A percentile compares a stretch with the other conserved stretches of the same genome.
Evolutionary conservation across 257 asterid genomes (phyloP).

Genomic region (Gentiana macrophylla): DNA sequence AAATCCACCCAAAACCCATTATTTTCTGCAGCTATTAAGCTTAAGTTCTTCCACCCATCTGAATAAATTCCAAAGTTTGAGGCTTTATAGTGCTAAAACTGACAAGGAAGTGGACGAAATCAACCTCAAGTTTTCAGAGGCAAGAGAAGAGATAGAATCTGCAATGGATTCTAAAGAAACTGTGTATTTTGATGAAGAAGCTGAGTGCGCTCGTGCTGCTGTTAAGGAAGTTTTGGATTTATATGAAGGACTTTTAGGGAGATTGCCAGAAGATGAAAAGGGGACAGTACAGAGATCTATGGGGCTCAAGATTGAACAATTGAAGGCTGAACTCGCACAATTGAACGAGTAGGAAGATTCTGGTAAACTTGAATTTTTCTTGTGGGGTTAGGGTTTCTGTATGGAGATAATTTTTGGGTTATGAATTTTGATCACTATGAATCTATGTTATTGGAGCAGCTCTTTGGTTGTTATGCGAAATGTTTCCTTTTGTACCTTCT

Average conservation of each 20-base stretch:
- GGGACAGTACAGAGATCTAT: slow-evolving; percentile 69
- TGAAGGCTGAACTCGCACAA: slow-evolving; percentile 86
- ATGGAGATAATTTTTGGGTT: no score
- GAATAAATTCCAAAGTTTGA: slow-evolving; percentile 15
- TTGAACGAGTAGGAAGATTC: slow-evolving; percentile 61
- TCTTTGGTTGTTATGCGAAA: no score
- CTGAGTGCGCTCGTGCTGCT: slow-evolving; percentile 89
- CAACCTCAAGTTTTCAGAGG: slow-evolving; percentile 94
- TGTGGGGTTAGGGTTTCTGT: background rate
- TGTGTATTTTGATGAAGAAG: slow-evolving; percentile 87
- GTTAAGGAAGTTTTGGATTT: slow-evolving; percentile 60
- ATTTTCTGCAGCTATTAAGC: slow-evolving; percentile 14
- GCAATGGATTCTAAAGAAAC: slow-evolving; percentile 97
- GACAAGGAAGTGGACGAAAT: slow-evolving; percentile 69
- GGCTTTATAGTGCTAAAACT: slow-evolving; percentile 48
- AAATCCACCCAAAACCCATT: slow-evolving; percentile 14
- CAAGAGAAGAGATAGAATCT: slow-evolving; percentile 93
- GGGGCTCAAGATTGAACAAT: slow-evolving; percentile 96
- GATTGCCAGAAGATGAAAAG: slow-evolving; percentile 50
- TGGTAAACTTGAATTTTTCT: background rate
- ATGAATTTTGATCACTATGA: no score
- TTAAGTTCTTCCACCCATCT: slow-evolving; percentile 21
- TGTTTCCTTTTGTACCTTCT: no score
- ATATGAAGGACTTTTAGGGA: slow-evolving; percentile 51
- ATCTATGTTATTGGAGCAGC: no score